These are phyloP conservation scores for Tolypocladium nubicola DNA, from an alignment of 2,329 filamentous ascomycete genomes.

Conservation along the genomic window DNA sequence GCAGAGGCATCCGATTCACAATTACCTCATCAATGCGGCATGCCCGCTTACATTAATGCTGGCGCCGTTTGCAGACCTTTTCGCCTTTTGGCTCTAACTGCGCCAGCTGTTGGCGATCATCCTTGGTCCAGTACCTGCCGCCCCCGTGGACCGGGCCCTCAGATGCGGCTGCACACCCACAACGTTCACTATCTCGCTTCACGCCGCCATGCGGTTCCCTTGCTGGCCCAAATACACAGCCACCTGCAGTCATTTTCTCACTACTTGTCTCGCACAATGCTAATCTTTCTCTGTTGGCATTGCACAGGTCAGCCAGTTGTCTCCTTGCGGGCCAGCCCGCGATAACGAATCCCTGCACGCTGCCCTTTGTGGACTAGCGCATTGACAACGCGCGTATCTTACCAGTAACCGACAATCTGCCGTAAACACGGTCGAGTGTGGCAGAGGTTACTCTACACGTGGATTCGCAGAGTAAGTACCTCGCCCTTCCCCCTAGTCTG, in stretches of 20 bases:
- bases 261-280: background rate
- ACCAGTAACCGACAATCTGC: slow-evolving; percentile 6
- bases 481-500: background rate
- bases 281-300: background rate
- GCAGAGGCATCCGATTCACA: background rate
- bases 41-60: background rate
- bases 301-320: background rate
- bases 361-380: slow-evolving; percentile 5
- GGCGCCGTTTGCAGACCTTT: background rate
- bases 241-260: background rate
- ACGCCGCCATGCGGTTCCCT: background rate
- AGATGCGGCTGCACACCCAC: background rate
- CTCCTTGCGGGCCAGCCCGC: background rate
- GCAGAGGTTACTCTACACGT: slow-evolving; percentile 1
- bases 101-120: background rate
- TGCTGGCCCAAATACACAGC: background rate
- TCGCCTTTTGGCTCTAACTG: background rate
- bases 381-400: background rate
- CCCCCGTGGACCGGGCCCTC: background rate
- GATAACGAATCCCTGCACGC: slow-evolving; percentile 5
- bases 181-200: background rate
- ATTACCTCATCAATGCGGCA: background rate
- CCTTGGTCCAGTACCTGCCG: background rate
- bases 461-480: slow-evolving; percentile 5
- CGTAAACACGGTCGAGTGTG: background rate